Conservation (phyloP, 2,329 filamentous ascomycete species). For the Beauveria sp. region DNA sequence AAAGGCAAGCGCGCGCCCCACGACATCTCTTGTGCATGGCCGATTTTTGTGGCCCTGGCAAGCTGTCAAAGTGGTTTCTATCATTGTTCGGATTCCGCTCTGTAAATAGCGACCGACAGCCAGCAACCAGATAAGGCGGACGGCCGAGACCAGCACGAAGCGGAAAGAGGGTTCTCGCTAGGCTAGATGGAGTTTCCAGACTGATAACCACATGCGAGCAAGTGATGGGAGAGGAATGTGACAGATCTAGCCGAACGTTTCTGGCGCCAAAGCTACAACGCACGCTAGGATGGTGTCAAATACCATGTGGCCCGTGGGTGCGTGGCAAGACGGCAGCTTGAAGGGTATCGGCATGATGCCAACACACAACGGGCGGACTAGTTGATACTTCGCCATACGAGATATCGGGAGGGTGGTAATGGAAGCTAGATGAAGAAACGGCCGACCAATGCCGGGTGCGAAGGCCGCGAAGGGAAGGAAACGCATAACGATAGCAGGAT, state of each 20-base stretch:
- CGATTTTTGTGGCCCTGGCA: not conserved
- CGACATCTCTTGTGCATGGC: conserved; percentile 2
- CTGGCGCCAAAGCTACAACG: no score
- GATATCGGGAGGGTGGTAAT: not conserved
- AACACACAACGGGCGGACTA: not conserved
- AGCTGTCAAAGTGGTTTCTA: not conserved
- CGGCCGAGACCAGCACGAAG: not conserved
- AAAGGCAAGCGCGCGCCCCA: not conserved
- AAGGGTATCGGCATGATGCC: not conserved
- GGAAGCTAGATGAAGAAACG: not conserved
- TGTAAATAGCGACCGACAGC: not conserved
- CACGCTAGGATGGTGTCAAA: no score
- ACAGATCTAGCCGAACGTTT: not conserved
- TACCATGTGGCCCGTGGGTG: not conserved
- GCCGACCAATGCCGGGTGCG: no score
- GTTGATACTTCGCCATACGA: not conserved
- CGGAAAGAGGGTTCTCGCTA: not conserved
- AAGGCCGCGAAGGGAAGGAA: not conserved
- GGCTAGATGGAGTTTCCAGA: not conserved
- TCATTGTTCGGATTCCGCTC: not conserved
- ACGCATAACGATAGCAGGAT: not conserved
- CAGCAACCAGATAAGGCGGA: not conserved
- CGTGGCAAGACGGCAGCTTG: not conserved
- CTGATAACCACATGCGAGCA: not conserved
- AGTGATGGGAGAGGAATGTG: not conserved